Evolutionary conservation across 768 basidiomycete species (phyloP), one percentile per base, ranked within the genome.

Genomic region (Lactarius indigo): DNA sequence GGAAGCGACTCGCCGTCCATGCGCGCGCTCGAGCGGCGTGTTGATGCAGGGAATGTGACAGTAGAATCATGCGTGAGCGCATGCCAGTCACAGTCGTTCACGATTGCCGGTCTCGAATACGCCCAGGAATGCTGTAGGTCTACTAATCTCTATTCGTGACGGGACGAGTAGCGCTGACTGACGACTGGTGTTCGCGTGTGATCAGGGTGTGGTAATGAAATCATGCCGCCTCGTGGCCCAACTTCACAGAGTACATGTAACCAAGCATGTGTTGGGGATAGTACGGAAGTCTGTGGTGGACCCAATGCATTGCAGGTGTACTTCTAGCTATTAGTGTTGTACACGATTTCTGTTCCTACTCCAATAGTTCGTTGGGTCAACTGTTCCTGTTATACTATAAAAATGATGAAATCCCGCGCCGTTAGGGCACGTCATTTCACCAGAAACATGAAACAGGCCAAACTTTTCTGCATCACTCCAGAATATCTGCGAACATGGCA

Each of bases 41-140:
- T 62, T n/a, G 44, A 54, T 17, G 61, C 47, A 18, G 61, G 61
- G 12, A 59, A 37, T 12, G 20, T 47, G 20, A 64, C 63, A 17
- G 63, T 64, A 31, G 56, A 64, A 26, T 31, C 57, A 8, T 64
- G 63, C 44, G 44, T 57, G 9, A 20, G 10, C 7, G 63, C 56
- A 12, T 64, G 63, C 35, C 54, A 41, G 8, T 15, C 33, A 10
- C 28, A 28, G 17, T 41, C 28, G 15, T 64, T 59, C 57, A 30
- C 39, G 23, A 30, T 64, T 8, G 63, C 63, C 3, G 63, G 63
- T n/a, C 44, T 64, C 18, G 57, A 64, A 37, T 57, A 31, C 7
- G 63, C 56, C 7, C 18, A 57, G 28, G 56, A 58, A 30, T 64
- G 63, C 57, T 64, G 63, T 64, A 26, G 3, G 63, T 47, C 5